These are phyloP conservation scores for Lactarius sanguifluus DNA, from an alignment of 768 basidiomycete species.

Conservation along the genomic window DNA sequence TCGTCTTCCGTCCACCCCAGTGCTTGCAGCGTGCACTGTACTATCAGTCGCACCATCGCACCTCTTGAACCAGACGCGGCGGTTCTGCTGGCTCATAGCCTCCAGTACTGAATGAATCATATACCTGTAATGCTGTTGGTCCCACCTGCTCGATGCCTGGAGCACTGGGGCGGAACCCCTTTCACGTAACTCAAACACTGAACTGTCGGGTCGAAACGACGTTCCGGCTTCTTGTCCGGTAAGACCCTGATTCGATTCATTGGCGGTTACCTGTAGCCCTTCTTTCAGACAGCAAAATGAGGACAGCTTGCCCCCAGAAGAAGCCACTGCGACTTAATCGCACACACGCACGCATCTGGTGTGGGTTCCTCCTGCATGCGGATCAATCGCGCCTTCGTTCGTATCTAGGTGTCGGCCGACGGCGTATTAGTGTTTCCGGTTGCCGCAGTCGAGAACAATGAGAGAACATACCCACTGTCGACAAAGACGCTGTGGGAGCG, in stretches of 20 bases:
- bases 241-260: conserved; percentile 20
- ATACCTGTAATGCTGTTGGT: neutral
- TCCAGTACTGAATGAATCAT: neutral
- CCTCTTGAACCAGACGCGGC: neutral
- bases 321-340: neutral
- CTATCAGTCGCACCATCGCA: neutral
- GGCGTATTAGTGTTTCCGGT: neutral
- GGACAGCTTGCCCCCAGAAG: neutral
- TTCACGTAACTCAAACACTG: neutral
- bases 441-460: neutral
- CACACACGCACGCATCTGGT: neutral
- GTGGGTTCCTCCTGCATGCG: neutral
- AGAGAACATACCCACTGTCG: neutral
- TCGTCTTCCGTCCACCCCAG: neutral
- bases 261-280: neutral
- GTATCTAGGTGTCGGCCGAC: neutral
- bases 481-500: neutral
- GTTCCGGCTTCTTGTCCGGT: neutral
- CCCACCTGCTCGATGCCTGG: neutral
- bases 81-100: neutral
- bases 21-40: neutral
- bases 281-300: neutral
- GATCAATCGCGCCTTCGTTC: neutral
- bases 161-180: neutral
- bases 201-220: neutral